phyloP scores from a whole-genome alignment of 257 asterid species.

The Solanum peruvianum region DNA sequence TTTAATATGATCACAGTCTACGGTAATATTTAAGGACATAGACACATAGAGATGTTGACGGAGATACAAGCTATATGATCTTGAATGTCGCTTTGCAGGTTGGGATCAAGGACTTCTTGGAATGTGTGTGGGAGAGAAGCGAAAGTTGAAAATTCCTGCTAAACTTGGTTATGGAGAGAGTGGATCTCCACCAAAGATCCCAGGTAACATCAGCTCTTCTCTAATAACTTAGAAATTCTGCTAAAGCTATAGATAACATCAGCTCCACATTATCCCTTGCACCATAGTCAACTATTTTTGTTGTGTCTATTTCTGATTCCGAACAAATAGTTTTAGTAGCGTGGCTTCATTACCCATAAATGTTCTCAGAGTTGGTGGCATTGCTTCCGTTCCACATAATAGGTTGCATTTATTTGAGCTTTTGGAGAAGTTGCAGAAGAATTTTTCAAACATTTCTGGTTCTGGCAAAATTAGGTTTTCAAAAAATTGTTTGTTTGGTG shows the following conservation, averaged over 20 bases:
- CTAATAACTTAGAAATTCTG: neutral
- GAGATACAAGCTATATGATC: neutral
- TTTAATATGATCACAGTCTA: neutral
- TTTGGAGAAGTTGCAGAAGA: no score
- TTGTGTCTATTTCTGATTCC: neutral
- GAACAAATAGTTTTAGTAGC: neutral
- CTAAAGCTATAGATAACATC: neutral
- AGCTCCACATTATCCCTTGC: neutral
- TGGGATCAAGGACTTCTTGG: conserved; percentile 98
- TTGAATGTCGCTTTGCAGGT: conserved; percentile 40
- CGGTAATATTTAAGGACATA: neutral
- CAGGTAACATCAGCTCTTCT: conserved; percentile 40
- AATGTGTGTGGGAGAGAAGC: conserved; percentile 93
- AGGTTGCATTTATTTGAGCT: no score
- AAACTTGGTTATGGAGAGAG: conserved; percentile 94
- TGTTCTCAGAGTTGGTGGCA: neutral
- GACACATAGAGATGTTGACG: neutral
- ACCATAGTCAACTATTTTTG: neutral
- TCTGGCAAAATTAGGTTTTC: neutral
- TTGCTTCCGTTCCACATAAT: neutral
- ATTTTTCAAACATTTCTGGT: no score
- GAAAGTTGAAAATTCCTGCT: conserved; percentile 89
- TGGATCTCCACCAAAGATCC: conserved; percentile 96
- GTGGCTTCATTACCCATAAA: neutral
- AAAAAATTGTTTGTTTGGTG: neutral